These are phyloP conservation scores for Micromonas commoda DNA, from an alignment of 139 green algal genomes.

Conservation along the genomic window DNA sequence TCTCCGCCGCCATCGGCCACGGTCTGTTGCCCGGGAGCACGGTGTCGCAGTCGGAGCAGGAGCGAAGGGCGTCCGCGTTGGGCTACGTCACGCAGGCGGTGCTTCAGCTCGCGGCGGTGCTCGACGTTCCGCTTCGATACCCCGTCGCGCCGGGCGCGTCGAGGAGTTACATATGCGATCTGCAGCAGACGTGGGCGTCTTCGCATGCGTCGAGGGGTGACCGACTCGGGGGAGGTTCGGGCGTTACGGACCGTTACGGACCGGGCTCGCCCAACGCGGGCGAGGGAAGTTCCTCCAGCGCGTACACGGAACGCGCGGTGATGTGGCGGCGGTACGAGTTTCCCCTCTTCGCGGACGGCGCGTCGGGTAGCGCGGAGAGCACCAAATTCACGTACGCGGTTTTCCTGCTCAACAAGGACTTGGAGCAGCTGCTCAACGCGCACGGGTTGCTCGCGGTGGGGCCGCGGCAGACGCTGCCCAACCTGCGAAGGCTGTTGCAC, in stretches of 20 bases:
- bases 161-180: background rate
- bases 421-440: background rate
- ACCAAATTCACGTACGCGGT: background rate
- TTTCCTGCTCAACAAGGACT: background rate
- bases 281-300: too few species aligned
- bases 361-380: background rate
- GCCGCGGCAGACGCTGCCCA: background rate
- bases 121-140: conserved; percentile 14
- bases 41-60: too few species aligned
- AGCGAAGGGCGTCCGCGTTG: background rate
- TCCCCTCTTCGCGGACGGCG: conserved; percentile 14
- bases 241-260: too few species aligned
- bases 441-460: background rate
- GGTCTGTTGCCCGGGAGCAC: too few species aligned
- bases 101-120: background rate
- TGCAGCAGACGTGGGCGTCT: too few species aligned
- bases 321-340: background rate
- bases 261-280: too few species aligned
- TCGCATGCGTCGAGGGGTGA: too few species aligned
- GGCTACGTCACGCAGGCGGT: background rate
- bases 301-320: background rate
- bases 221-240: too few species aligned
- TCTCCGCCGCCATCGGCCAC: background rate
- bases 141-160: background rate
- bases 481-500: background rate